These are phyloP conservation scores for Penicillium sp. DNA, from an alignment of 2,329 filamentous ascomycete genomes.

Conservation along the genomic window DNA sequence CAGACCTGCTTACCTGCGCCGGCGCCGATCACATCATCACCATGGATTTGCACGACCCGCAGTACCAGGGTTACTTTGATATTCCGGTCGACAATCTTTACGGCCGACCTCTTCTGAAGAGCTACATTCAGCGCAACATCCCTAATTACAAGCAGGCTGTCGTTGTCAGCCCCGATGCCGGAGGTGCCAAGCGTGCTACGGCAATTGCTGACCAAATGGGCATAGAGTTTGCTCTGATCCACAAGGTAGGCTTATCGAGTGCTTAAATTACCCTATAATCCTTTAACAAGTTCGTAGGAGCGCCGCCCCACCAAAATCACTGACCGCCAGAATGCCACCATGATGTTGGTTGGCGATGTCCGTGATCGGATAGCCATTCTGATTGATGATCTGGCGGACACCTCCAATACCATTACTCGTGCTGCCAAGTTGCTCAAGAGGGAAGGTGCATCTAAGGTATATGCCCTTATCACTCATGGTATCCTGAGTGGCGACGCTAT, in stretches of 20 bases:
- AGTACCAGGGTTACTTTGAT: slow-evolving; percentile 98
- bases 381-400: slow-evolving; percentile 89
- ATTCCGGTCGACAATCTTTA: slow-evolving; percentile 98
- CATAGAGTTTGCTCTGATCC: slow-evolving; percentile 93
- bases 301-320: slow-evolving; percentile 78
- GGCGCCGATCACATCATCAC: slow-evolving; percentile 95
- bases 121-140: slow-evolving; percentile 68
- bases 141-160: slow-evolving; percentile 77
- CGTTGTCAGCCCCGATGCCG: slow-evolving; percentile 90
- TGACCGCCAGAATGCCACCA: slow-evolving; percentile 70
- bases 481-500: slow-evolving; percentile 93
- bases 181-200: slow-evolving; percentile 90
- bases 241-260: slow-evolving; percentile 62
- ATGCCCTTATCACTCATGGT: slow-evolving; percentile 86
- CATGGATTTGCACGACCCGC: slow-evolving; percentile 90
- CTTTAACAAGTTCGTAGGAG: slow-evolving; percentile 50
- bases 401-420: slow-evolving; percentile 91
- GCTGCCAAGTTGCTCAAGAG: slow-evolving; percentile 95
- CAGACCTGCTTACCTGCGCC: slow-evolving; percentile 86
- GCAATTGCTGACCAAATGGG: slow-evolving; percentile 87
- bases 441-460: slow-evolving; percentile 78
- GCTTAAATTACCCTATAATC: slow-evolving; percentile 4
- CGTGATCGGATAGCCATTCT: slow-evolving; percentile 73
- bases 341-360: slow-evolving; percentile 91
- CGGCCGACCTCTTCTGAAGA: slow-evolving; percentile 50